Base-by-base conservation (phyloP, 176 grass and related monocot genomes). In the Oropetium thomaeum region DNA sequence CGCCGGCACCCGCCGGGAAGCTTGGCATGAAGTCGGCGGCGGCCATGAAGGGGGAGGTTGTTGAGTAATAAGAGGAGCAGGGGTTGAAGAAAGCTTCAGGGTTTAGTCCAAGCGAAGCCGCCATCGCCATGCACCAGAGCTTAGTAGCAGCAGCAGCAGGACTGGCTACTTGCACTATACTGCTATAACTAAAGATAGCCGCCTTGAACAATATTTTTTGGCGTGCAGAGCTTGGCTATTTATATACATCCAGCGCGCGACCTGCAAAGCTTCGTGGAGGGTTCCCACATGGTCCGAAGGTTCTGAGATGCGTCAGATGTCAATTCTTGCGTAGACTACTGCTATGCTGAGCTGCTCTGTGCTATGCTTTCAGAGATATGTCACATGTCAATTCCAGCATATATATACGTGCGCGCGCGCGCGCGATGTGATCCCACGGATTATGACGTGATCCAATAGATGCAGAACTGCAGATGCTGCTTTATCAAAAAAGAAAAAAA, bases 81-180 rank as follows among this genome's bases (percentile, higher is more conserved):
- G 59, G 47, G n/a, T 28, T 10, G 80, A 79, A 83, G 15, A 83
- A 17, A 53, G 68, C 34, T 83, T 83, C 85, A 58, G 79, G 79
- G 85, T 79, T 87, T 38, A 83, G 33, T 26, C 80, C 85, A 3
- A 87, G 19, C 14, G 85, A 87, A 73, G 80, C 68, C 74, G 85
- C 79, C 85, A 87, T 87, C 41, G 14, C 73, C 73, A 22, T 23
- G 32, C n/a, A 68, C 47, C 13, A 29, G 49, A 38, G 52, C 23
- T 29, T 40, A 31, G 42, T 37, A 48, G 65, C 65, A 68, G 22
- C 25, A 31, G 42, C 45, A 48, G 65, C 65, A 68, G 22, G 13
- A 69, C 53, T 48, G 49, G 35, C 34, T 65, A 64, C 58, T 39
- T 63, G 69, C 15, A 49, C 45, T 15, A n/a, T n/a, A 33, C 68